Percentiles rank a stretch among this genome's conserved stretches.
Conservation (phyloP, 164 flowering plant species). For the Vitis riparia region DNA sequence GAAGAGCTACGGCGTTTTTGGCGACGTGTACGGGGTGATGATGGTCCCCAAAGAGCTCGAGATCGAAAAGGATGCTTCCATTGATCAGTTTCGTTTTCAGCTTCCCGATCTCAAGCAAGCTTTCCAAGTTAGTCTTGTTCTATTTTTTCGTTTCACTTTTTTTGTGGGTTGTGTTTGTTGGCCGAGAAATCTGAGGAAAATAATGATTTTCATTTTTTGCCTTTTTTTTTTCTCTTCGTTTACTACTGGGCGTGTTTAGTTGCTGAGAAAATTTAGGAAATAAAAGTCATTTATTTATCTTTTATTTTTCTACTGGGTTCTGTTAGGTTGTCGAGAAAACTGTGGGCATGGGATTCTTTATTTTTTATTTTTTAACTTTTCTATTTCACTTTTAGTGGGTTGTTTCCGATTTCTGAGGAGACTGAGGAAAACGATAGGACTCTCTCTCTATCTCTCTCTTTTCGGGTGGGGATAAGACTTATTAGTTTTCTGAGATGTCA, state of each 20-base stretch:
- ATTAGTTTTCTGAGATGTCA: too few relatives aligned
- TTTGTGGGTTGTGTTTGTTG: too few relatives aligned
- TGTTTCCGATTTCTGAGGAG: too few relatives aligned
- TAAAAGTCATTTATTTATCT: too few relatives aligned
- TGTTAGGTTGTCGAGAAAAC: background rate
- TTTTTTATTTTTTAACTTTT: background rate
- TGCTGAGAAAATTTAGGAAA: conserved; percentile 5
- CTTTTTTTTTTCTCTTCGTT: background rate
- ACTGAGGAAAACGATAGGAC: too few relatives aligned
- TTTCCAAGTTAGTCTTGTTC: conserved; percentile 32
- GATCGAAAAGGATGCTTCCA: conserved; percentile 25
- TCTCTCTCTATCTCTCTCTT: too few relatives aligned
- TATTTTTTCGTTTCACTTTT: background rate
- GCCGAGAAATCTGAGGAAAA: too few relatives aligned
- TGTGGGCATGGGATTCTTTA: background rate
- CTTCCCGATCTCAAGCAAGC: conserved; percentile 40
- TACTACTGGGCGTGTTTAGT: conserved; percentile 3
- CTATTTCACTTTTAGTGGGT: too few relatives aligned
- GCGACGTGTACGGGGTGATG: conserved; percentile 46
- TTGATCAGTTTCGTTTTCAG: conserved; percentile 19
- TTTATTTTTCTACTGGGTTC: background rate
- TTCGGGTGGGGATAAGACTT: too few relatives aligned
- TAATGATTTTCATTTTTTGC: background rate
- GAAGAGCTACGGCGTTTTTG: conserved; percentile 42
- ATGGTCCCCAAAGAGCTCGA: conserved; percentile 44